These are phyloP conservation scores for Trypanosoma boissoni DNA, from an alignment of 208 protist genomes.

Conservation along the genomic window DNA sequence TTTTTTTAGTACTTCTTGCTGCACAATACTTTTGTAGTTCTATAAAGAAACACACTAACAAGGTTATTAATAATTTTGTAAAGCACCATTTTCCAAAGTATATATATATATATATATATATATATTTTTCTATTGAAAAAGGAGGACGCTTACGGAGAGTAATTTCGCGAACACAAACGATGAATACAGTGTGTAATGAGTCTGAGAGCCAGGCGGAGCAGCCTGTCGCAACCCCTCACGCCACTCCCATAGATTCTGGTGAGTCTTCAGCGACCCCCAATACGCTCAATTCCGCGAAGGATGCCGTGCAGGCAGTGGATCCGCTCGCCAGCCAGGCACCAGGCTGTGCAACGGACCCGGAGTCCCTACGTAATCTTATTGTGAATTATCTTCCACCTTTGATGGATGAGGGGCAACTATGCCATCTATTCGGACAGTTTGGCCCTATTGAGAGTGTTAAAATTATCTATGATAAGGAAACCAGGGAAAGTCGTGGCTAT, in stretches of 20 bases:
- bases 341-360: slow-evolving; percentile 37
- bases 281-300: not conserved
- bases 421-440: slow-evolving; percentile 75
- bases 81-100: too few species aligned
- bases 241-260: not conserved
- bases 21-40: too few species aligned
- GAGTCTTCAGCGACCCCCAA: not conserved
- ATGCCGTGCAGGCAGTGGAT: not conserved
- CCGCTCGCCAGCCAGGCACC: not conserved
- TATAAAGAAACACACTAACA: too few species aligned
- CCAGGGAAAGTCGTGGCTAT: slow-evolving; percentile 80
- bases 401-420: slow-evolving; percentile 72
- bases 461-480: slow-evolving; percentile 86
- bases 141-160: too few species aligned
- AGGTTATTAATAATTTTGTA: too few species aligned
- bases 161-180: too few species aligned
- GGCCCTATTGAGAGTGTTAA: slow-evolving; percentile 85
- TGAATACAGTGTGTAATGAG: too few species aligned
- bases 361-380: slow-evolving; percentile 77
- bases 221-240: too few species aligned
- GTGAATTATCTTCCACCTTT: slow-evolving; percentile 84
- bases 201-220: too few species aligned
- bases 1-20: too few species aligned
- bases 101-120: too few species aligned
- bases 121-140: too few species aligned